A percentile compares a stretch with the other conserved stretches of the same genome.
These are phyloP conservation scores for Syzygium jambos DNA, from an alignment of 345 rosid species.

Conservation along the genomic window DNA sequence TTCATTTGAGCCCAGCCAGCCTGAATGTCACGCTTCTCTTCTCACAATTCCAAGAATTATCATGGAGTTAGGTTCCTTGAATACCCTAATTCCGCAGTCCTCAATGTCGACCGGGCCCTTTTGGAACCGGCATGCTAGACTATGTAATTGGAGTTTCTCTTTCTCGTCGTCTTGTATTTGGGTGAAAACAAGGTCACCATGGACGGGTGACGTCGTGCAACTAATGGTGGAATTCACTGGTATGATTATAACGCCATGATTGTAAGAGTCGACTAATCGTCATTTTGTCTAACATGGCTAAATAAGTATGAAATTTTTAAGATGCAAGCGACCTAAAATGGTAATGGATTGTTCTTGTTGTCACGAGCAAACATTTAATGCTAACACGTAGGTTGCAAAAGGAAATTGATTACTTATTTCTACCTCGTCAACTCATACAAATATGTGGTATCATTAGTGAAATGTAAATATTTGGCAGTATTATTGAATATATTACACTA, in stretches of 20 bases:
- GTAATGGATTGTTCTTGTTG: background rate
- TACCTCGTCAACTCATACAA: background rate
- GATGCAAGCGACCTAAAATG: background rate
- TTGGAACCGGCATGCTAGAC: background rate
- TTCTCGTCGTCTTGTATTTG: background rate
- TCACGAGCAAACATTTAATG: background rate
- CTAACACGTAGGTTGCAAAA: background rate
- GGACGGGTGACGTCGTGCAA: background rate
- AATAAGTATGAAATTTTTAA: background rate
- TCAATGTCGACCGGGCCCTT: background rate
- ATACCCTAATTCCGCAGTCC: background rate
- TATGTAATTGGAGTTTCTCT: background rate
- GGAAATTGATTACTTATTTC: background rate
- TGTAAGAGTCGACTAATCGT: background rate
- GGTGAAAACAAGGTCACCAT: background rate
- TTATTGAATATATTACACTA: background rate
- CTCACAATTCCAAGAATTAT: background rate
- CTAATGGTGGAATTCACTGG: background rate
- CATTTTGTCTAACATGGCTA: background rate
- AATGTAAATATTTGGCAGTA: background rate
- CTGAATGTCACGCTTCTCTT: background rate
- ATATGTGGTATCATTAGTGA: background rate
- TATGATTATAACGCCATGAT: background rate
- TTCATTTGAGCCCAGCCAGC: background rate
- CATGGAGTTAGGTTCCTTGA: background rate